phyloP scores from a whole-genome alignment of 257 asterid genomes.

The Solanum sitiens region DNA sequence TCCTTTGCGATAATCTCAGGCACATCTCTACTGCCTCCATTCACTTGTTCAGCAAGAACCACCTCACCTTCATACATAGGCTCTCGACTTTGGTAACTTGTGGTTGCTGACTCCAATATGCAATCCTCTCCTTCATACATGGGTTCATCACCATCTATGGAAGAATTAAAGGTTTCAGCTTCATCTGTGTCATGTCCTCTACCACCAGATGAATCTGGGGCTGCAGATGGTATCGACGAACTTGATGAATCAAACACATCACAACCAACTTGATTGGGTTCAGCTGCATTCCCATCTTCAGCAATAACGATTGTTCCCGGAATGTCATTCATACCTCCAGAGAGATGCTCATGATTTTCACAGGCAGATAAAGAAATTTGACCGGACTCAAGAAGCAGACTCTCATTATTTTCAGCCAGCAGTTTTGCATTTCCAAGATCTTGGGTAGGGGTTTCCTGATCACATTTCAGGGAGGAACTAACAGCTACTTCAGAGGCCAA shows the following conservation, averaged over 20 bases:
- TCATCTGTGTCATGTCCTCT: conserved; percentile 20
- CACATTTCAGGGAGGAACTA: conserved; percentile 18
- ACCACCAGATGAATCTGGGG: conserved; percentile 27
- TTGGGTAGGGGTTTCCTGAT: conserved; percentile 10
- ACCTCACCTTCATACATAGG: conserved; percentile 97
- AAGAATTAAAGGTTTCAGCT: conserved; percentile 29
- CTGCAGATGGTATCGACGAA: conserved; percentile 20
- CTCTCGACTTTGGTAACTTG: conserved; percentile 42
- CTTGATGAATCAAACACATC: conserved; percentile 22
- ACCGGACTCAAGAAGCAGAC: conserved; percentile 12
- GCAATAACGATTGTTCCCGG: conserved; percentile 16
- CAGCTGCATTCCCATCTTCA: conserved; percentile 18
- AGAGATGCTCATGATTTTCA: conserved; percentile 10
- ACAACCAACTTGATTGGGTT: conserved; percentile 18
- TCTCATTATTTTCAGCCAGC: conserved; percentile 16
- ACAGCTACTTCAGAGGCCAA: conserved; percentile 17
- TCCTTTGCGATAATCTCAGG: conserved; percentile 23
- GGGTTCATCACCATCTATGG: conserved; percentile 50
- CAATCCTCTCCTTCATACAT: conserved; percentile 41
- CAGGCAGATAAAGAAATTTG: conserved; percentile 18
- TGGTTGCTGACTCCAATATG: conserved; percentile 53
- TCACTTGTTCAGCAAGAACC: conserved; percentile 71
- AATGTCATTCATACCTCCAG: conserved; percentile 14
- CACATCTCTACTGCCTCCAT: conserved; percentile 18
- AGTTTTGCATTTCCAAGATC: not conserved